phyloP scores from a whole-genome alignment of 371 early-diverging fungal genomes.

The Mucor irregularis region DNA sequence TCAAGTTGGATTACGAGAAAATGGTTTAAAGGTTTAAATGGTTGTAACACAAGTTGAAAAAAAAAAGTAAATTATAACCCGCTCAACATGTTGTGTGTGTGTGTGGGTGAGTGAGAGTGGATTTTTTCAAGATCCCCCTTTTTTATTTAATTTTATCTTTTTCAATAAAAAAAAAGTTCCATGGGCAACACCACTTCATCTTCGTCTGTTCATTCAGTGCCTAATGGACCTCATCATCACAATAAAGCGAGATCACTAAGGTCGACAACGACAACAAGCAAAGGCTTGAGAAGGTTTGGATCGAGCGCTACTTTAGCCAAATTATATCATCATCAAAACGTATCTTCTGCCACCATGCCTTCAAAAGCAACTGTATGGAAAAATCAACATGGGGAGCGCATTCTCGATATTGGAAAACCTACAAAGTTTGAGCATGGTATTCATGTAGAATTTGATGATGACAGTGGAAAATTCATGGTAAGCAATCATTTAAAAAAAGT shows the following conservation, averaged over 20 bases:
- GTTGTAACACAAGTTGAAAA: no score
- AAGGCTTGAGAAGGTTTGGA: constrained; percentile 12
- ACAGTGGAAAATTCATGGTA: constrained; percentile 55
- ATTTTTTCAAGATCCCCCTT: neutral
- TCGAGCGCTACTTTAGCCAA: constrained; percentile 19
- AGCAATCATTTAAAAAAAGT: no score
- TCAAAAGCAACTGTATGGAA: constrained; percentile 19
- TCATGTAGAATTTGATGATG: constrained; percentile 56
- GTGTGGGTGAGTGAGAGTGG: no score
- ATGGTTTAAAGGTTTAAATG: no score
- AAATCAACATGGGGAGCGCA: constrained; percentile 33
- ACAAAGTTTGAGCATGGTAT: constrained; percentile 60
- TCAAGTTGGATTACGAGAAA: no score
- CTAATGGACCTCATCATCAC: constrained; percentile 6
- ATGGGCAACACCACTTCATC: constrained; percentile 20
- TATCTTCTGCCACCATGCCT: constrained; percentile 15
- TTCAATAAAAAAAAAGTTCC: neutral
- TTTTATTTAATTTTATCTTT: neutral
- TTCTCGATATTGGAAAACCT: constrained; percentile 54
- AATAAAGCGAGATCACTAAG: neutral
- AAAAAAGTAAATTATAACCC: no score
- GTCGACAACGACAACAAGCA: neutral
- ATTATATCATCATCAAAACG: constrained; percentile 18
- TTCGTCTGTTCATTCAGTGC: constrained; percentile 19
- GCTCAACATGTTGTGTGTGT: no score